These are phyloP conservation scores for Neonectria faginata DNA, from an alignment of 2,329 filamentous ascomycete genomes.

Conservation along the genomic window DNA sequence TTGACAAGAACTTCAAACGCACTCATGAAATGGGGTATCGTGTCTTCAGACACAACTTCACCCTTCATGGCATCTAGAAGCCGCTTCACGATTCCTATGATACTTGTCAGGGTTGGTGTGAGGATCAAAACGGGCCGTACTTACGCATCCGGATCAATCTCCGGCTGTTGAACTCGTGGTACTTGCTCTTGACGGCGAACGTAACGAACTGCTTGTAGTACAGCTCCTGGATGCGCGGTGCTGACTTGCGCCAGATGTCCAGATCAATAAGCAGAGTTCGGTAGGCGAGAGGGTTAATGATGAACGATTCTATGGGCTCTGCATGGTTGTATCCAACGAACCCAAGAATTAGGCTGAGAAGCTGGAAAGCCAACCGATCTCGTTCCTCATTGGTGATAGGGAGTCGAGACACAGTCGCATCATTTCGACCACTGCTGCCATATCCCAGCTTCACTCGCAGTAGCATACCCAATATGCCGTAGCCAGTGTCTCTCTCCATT, in stretches of 20 bases:
- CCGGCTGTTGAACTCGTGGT: conserved; percentile 91
- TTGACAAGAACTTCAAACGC: conserved; percentile 84
- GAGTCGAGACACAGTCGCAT: conserved; percentile 54
- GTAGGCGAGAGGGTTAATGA: conserved; percentile 95
- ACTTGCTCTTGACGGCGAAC: conserved; percentile 90
- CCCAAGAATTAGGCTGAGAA: conserved; percentile 81
- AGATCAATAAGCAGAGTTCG: conserved; percentile 91
- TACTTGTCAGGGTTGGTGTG: conserved; percentile 31
- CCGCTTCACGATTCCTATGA: conserved; percentile 84
- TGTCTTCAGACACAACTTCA: conserved; percentile 78
- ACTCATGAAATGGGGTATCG: conserved; percentile 79
- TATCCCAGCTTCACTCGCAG: conserved; percentile 84
- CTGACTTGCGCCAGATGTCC: conserved; percentile 89
- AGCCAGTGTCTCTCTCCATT: conserved; percentile 96
- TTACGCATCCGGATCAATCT: conserved; percentile 90
- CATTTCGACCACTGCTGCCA: conserved; percentile 47
- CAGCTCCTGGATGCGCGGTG: conserved; percentile 80
- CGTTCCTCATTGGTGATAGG: conserved; percentile 64
- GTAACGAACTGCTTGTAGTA: conserved; percentile 94
- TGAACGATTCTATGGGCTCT: conserved; percentile 87
- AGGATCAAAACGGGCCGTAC: conserved; percentile 47
- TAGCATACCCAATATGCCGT: conserved; percentile 86
- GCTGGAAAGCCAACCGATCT: conserved; percentile 67
- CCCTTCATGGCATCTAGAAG: conserved; percentile 91
- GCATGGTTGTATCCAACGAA: conserved; percentile 90